Conservation (phyloP, 2,329 filamentous ascomycete genomes). For the Diaporthe capsici region DNA sequence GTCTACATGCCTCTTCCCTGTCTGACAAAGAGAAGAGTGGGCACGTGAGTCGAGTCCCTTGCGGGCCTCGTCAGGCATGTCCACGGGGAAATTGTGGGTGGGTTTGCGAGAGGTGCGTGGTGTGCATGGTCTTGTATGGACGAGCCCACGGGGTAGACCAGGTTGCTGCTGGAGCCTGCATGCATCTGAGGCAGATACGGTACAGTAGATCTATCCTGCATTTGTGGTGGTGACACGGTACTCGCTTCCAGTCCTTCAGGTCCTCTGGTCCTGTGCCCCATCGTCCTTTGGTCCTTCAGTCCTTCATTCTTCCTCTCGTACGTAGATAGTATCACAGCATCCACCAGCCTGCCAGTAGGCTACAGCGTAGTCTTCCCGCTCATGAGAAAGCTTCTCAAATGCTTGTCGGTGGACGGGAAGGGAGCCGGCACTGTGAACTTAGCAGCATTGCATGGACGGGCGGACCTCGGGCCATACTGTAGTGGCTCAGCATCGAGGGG, state of each 20-base stretch:
- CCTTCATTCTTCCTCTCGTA: background rate
- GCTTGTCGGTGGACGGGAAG: background rate
- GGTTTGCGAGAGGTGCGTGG: background rate
- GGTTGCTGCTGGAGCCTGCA: background rate
- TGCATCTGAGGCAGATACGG: background rate
- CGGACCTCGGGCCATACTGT: background rate
- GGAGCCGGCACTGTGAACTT: background rate
- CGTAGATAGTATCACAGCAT: background rate
- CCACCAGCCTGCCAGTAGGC: background rate
- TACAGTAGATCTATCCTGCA: background rate
- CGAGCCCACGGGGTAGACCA: background rate
- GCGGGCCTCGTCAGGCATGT: background rate
- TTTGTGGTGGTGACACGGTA: background rate
- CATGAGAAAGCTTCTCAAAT: background rate
- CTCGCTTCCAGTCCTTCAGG: constrained; percentile 1
- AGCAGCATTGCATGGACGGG: background rate
- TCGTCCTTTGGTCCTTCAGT: background rate
- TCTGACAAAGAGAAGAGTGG: background rate
- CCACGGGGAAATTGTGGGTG: constrained; percentile 28
- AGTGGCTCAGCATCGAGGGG: background rate
- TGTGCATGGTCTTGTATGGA: background rate
- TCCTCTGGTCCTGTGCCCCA: background rate
- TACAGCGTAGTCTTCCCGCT: background rate
- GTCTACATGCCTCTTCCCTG: constrained; percentile 1
- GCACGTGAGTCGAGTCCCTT: constrained; percentile 23